Evolutionary conservation across 2,329 filamentous ascomycete genomes (phyloP), one percentile per base, ranked within the genome.

Genomic region (Paracoccidioides lutzii): DNA sequence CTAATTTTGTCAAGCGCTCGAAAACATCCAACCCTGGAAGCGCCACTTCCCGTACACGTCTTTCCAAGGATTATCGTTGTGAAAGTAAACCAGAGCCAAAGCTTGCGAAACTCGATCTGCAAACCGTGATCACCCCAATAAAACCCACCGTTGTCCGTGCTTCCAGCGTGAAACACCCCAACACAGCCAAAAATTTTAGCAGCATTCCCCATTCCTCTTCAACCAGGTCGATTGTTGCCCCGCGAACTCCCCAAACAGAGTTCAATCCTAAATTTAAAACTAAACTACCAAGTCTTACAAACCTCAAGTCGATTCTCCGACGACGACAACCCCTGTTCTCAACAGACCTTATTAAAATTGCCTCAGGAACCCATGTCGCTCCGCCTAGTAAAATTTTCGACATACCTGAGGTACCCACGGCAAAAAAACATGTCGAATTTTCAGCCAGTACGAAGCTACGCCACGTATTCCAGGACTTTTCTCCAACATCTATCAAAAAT

Each of bases 341-440:
- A 0, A 72, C 77, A 55, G 79, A 83, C 59, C 79, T 78, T 3
- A 61, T 69, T 46, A 81, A 83, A 66, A 74, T 82, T 45, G 81
- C 80, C 42, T 77, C 79, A 12, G 81, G 80, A 33, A 83, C 81
- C 5, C 80, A 83, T 61, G 57, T 67, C 8, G 65, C 69, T 35
- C 65, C 69, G 42, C 70, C 70, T 15, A 66, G 12, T 43, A 54
- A 12, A 43, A 57, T 45, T 51, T 57, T 48, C 48, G 43, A 46
- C 58, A 53, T 22, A 15, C 76, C 79, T 5, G 83, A 81, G 4
- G 88, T 85, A 0, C 86, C 85, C 6, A 83, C 83, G 37, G 79
- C 83, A 30, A 87, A 83, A 69, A 95, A 94, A 73, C 84, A 81
- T 55, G 88, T 95, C 40, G 83, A 87, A 52, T 95, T 95, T 64